Evolutionary conservation across 148 eudicot species (phyloP).

Genomic region (Linanthus parryae): DNA sequence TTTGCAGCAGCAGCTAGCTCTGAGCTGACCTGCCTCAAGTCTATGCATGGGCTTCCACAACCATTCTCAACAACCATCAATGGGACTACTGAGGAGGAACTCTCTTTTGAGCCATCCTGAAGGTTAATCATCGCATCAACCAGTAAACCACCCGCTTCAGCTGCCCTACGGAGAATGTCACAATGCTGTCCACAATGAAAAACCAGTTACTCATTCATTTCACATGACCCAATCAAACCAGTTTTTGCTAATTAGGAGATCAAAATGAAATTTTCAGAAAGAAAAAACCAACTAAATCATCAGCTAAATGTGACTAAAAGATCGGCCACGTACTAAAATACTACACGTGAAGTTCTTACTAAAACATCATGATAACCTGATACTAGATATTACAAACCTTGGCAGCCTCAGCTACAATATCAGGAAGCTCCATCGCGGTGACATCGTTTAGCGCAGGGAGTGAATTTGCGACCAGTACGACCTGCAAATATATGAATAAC

Average conservation of each 20-base stretch:
- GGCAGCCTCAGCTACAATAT: slow-evolving; percentile 97
- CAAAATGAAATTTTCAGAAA: background rate
- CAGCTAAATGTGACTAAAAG: background rate
- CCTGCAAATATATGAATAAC: slow-evolving; percentile 37
- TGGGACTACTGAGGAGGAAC: slow-evolving; percentile 60
- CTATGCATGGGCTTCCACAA: slow-evolving; percentile 97
- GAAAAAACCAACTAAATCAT: background rate
- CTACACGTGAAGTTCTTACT: no score
- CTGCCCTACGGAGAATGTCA: slow-evolving; percentile 92
- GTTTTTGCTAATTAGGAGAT: background rate
- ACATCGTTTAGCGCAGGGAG: slow-evolving; percentile 94
- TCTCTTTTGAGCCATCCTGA: slow-evolving; percentile 49
- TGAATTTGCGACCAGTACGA: slow-evolving; percentile 93
- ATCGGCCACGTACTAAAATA: background rate
- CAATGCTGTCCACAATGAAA: slow-evolving; percentile 54
- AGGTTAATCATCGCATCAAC: slow-evolving; percentile 86
- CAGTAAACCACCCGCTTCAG: slow-evolving; percentile 95
- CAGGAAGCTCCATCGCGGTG: slow-evolving; percentile 96
- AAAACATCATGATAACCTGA: background rate
- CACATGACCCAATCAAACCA: no score
- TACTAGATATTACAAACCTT: slow-evolving; percentile 38
- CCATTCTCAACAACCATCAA: slow-evolving; percentile 98
- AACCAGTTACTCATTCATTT: slow-evolving; percentile 4
- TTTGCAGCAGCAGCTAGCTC: slow-evolving; percentile 96
- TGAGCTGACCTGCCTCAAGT: slow-evolving; percentile 95